Evolutionary conservation across 2,329 filamentous ascomycete species (phyloP).

Genomic region (Alternaria tenuissima): DNA sequence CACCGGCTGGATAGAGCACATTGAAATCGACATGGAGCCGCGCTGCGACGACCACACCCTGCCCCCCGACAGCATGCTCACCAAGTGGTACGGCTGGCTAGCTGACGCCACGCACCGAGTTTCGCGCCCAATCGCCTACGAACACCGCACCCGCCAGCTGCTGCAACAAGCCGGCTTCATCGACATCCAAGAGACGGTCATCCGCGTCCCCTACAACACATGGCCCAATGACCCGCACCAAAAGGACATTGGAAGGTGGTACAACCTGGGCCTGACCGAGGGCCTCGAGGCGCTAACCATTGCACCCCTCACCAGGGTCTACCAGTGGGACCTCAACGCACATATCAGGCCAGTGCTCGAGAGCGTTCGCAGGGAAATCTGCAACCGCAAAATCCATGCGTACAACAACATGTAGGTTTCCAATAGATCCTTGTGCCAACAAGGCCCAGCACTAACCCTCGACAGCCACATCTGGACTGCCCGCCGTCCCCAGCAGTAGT

Average conservation of each 20-base stretch:
- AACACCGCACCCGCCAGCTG: constrained; percentile 66
- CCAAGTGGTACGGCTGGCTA: constrained; percentile 74
- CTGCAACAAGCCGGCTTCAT: constrained; percentile 78
- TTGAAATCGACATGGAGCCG: constrained; percentile 86
- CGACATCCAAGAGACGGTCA: constrained; percentile 75
- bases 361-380: constrained; percentile 73
- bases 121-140: constrained; percentile 72
- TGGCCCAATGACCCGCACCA: constrained; percentile 72
- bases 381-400: constrained; percentile 70
- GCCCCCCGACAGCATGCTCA: constrained; percentile 64
- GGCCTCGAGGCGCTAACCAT: constrained; percentile 77
- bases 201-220: constrained; percentile 75
- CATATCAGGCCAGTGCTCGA: constrained; percentile 69
- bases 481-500: constrained; percentile 54
- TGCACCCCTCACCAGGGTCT: constrained; percentile 73
- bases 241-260: constrained; percentile 79
- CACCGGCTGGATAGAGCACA: constrained; percentile 80
- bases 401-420: constrained; percentile 79
- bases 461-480: constrained; percentile 59
- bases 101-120: constrained; percentile 71
- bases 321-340: constrained; percentile 65
- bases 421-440: neutral
- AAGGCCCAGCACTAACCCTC: constrained; percentile 28
- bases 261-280: constrained; percentile 78
- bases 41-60: constrained; percentile 73